Evolutionary conservation across 192 early-diverging fungal genomes (phyloP), one percentile per base, ranked within the genome.

Genomic region (Phycomyces blakesleeanus): DNA sequence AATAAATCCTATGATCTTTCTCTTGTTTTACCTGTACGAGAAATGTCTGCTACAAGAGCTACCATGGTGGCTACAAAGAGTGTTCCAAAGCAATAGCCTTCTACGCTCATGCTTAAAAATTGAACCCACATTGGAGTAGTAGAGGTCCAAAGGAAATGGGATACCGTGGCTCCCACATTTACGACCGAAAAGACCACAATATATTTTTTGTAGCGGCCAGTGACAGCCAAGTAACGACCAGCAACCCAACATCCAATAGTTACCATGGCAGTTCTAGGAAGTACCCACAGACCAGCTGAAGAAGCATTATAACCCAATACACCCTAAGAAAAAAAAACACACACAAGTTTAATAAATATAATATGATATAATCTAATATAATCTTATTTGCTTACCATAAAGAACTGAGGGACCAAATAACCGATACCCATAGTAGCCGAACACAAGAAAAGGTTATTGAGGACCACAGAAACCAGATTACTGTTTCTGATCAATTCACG

Each of bases 401-500:
- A 68, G 12, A 44, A 68, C 29, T 68, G 66, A 29, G 66, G 66
- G 4, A 68, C 24, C 51, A 68, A 40, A 41, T 49, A 68, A 0
- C 11, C 26, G 4, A 68, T 38, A 15, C 51, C 22, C 66, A 68
- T 68, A 24, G 66, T 68, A 16, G 66, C 60, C 15, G 37, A 44
- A 47, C 59, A 61, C 10, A 68, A 42, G 71, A 91, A 85, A 52
- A 89, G 78, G 55, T 86, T 84, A 34, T 79, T 80, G 0, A 74
- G 41, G 44, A 90, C 87, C 18, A 86, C 80, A 39, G 88, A 63
- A 8, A 84, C 59, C 3, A 86, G 78, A 37, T 54, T 86, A 68
- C 86, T 85, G 44, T 83, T 83, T 61, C 82, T 82, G 42, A 87
- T 78, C 34, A 87, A 59, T 38, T 83, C 67, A 9, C 76, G 78